These are phyloP conservation scores for Cordyceps cateniannulata DNA, from an alignment of 2,329 filamentous ascomycete genomes.

Conservation along the genomic window DNA sequence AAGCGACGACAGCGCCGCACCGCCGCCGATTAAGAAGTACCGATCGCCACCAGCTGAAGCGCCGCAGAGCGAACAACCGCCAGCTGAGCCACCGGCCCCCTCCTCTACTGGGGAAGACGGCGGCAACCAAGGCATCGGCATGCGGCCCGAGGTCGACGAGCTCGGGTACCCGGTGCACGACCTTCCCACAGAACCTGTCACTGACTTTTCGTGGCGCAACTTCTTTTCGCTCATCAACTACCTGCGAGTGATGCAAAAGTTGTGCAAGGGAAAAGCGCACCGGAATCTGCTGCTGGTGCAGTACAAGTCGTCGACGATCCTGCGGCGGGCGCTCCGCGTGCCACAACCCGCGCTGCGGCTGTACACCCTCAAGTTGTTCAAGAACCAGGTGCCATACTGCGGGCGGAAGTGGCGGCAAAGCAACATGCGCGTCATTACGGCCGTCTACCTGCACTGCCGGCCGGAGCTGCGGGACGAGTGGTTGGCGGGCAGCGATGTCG, in stretches of 20 bases:
- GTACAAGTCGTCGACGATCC: slow-evolving; percentile 89
- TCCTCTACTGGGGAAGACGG: slow-evolving; percentile 24
- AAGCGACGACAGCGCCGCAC: slow-evolving; percentile 71
- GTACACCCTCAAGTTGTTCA: slow-evolving; percentile 97
- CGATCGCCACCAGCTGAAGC: slow-evolving; percentile 33
- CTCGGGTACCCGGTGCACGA: slow-evolving; percentile 72
- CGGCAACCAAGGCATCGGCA: slow-evolving; percentile 16
- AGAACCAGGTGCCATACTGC: slow-evolving; percentile 96
- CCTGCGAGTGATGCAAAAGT: slow-evolving; percentile 92
- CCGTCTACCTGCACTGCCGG: slow-evolving; percentile 87
- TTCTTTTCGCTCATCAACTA: slow-evolving; percentile 96
- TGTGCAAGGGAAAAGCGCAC: slow-evolving; percentile 93
- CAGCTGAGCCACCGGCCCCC: slow-evolving; percentile 18
- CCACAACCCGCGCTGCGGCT: slow-evolving; percentile 81
- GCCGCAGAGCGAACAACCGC: slow-evolving; percentile 16
- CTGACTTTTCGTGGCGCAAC: slow-evolving; percentile 84
- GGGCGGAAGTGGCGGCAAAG: slow-evolving; percentile 96
- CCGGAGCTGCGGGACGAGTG: slow-evolving; percentile 93
- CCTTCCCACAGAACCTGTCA: slow-evolving; percentile 70
- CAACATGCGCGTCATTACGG: slow-evolving; percentile 98
- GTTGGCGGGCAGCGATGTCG: slow-evolving; percentile 84
- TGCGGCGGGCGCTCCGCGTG: slow-evolving; percentile 85
- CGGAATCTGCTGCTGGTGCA: slow-evolving; percentile 88
- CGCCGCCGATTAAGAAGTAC: slow-evolving; percentile 70
- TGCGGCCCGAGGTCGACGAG: slow-evolving; percentile 69